A percentile compares a stretch with the other conserved stretches of the same genome.
Evolutionary conservation across 352 stramenopile species (phyloP).

Genomic region (Pythium periplocum): DNA sequence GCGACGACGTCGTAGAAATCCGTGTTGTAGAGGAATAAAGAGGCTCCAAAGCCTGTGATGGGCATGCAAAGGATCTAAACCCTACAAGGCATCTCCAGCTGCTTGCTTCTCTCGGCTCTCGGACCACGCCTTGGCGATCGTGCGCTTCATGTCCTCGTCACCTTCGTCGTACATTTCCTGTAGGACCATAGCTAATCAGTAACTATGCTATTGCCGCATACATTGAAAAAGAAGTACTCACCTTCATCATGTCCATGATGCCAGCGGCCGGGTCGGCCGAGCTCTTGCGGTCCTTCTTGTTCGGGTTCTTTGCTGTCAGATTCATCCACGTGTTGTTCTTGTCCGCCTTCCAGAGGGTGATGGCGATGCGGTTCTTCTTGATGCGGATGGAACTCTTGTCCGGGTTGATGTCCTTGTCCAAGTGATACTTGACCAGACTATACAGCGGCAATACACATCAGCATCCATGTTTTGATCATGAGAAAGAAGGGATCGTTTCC

Average conservation of each 20-base stretch:
- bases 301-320: constrained; percentile 77
- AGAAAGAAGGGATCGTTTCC: not conserved
- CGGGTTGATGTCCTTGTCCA: constrained; percentile 82
- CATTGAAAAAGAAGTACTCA: constrained; percentile 12
- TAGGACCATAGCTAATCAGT: constrained; percentile 1
- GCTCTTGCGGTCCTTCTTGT: constrained; percentile 38
- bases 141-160: constrained; percentile 87
- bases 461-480: not conserved
- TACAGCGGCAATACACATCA: not conserved
- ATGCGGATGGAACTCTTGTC: constrained; percentile 72
- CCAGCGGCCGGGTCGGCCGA: constrained; percentile 63
- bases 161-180: constrained; percentile 86
- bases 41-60: too few relatives aligned
- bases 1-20: constrained; percentile 47
- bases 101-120: constrained; percentile 73
- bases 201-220: too few relatives aligned
- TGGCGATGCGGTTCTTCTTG: constrained; percentile 85
- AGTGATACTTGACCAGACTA: constrained; percentile 64
- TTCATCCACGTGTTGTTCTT: constrained; percentile 80
- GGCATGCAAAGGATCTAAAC: too few relatives aligned
- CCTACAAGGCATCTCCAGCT: not conserved
- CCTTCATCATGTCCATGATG: constrained; percentile 92
- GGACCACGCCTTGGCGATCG: constrained; percentile 85
- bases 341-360: constrained; percentile 70
- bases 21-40: constrained; percentile 23